Percentiles rank a stretch among this genome's conserved stretches.
These are phyloP conservation scores for Panellus pusillus DNA, from an alignment of 768 basidiomycete species.

Conservation along the genomic window DNA sequence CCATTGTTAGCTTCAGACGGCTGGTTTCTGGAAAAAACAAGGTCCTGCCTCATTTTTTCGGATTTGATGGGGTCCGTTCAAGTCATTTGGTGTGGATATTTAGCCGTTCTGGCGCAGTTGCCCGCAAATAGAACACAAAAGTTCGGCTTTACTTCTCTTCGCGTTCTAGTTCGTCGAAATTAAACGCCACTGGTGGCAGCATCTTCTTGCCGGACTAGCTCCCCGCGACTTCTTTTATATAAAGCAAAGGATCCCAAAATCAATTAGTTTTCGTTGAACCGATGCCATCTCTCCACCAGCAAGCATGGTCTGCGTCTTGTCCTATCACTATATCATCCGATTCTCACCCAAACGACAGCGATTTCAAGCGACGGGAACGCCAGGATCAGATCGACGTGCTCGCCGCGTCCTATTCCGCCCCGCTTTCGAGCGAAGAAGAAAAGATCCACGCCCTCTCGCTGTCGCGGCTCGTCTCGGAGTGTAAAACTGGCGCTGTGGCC, in stretches of 20 bases:
- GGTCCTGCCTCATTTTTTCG: too few relatives aligned
- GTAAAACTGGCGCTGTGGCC: constrained; percentile 40
- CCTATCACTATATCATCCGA: constrained; percentile 2
- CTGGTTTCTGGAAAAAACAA: too few relatives aligned
- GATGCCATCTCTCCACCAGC: constrained; percentile 18
- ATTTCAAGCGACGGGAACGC: constrained; percentile 46
- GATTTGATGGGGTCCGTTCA: too few relatives aligned
- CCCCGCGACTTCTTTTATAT: too few relatives aligned
- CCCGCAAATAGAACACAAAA: not conserved
- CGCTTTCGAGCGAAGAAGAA: constrained; percentile 44
- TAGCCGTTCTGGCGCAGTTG: too few relatives aligned
- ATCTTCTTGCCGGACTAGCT: too few relatives aligned
- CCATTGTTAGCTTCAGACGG: too few relatives aligned
- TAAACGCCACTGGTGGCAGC: too few relatives aligned
- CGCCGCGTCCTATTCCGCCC: constrained; percentile 36
- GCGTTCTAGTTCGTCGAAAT: not conserved
- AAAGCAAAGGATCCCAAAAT: too few relatives aligned
- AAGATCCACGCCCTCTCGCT: constrained; percentile 52
- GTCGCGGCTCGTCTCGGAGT: constrained; percentile 45
- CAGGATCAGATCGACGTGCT: constrained; percentile 43
- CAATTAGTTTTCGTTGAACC: constrained; percentile 1
- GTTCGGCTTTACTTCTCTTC: not conserved
- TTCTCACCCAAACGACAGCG: constrained; percentile 27
- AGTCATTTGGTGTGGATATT: too few relatives aligned
- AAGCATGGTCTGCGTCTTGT: constrained; percentile 14